These are phyloP conservation scores for Auricularia auricula-judae DNA, from an alignment of 768 basidiomycete species.

Conservation along the genomic window DNA sequence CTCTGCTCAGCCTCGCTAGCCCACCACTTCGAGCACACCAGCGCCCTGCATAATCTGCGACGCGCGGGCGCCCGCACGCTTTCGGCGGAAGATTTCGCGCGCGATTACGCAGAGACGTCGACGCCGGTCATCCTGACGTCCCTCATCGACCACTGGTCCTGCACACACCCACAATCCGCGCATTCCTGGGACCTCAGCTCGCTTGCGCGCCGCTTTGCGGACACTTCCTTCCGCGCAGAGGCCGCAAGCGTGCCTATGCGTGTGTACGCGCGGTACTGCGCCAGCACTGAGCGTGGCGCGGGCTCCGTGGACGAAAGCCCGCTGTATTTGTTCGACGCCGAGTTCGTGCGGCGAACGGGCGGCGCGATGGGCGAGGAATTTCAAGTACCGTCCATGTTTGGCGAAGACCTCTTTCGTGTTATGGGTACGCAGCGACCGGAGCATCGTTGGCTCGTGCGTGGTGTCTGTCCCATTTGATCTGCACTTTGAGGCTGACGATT, in stretches of 20 bases:
- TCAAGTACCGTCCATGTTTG: conserved; percentile 11
- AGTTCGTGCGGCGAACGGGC: conserved; percentile 11
- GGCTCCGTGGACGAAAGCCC: conserved; percentile 14
- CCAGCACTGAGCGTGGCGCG: neutral
- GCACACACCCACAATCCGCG: neutral
- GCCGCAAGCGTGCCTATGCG: conserved; percentile 11
- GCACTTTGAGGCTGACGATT: neutral
- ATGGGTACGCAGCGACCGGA: conserved; percentile 15
- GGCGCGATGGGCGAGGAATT: conserved; percentile 12
- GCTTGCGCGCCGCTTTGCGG: conserved; percentile 10
- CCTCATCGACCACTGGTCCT: conserved; percentile 9
- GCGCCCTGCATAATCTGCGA: neutral
- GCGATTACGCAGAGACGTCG: conserved; percentile 3
- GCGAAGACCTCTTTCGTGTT: conserved; percentile 15
- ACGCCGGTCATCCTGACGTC: conserved; percentile 12
- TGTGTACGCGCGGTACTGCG: conserved; percentile 12
- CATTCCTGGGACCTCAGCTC: conserved; percentile 10
- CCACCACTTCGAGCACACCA: neutral
- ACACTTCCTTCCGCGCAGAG: conserved; percentile 14
- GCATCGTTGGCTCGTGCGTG: conserved; percentile 17
- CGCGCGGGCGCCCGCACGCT: neutral
- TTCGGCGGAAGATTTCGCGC: neutral
- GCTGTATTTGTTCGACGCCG: conserved; percentile 18
- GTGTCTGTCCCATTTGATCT: neutral
- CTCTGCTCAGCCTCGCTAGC: conserved; percentile 1